phyloP scores from a whole-genome alignment of 495 filamentous ascomycete species.

The Thozetella sp. region DNA sequence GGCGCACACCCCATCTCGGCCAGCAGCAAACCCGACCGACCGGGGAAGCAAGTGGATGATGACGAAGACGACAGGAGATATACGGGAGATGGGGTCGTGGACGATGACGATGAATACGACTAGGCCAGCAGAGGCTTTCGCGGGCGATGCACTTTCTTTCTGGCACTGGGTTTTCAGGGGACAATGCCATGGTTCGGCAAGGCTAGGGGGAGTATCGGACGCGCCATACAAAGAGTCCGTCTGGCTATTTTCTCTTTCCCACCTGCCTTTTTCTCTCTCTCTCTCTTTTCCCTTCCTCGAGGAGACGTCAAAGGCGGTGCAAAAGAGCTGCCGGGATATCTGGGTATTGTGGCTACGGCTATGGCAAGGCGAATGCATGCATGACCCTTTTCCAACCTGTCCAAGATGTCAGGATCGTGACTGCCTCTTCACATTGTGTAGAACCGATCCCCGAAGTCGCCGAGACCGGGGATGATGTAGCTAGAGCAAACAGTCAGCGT shows the following conservation, averaged over 20 bases:
- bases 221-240: too few relatives aligned
- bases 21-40: background rate
- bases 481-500: constrained; percentile 44
- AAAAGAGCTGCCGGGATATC: background rate
- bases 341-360: background rate
- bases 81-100: constrained; percentile 41
- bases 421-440: constrained; percentile 73
- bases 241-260: too few relatives aligned
- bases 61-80: constrained; percentile 46
- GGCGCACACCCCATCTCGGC: constrained; percentile 1
- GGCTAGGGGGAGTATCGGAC: too few relatives aligned
- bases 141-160: background rate
- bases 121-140: background rate
- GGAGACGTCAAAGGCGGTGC: background rate
- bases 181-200: background rate
- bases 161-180: background rate
- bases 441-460: constrained; percentile 96
- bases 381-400: background rate
- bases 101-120: constrained; percentile 45
- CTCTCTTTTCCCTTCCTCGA: too few relatives aligned
- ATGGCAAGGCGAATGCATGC: background rate
- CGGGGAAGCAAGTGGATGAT: constrained; percentile 44
- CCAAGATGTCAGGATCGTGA: background rate
- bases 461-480: constrained; percentile 94
- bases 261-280: too few relatives aligned